Evolutionary conservation across 1,284 basidiomycete species (phyloP).

Genomic region (Marasmius fiardii): DNA sequence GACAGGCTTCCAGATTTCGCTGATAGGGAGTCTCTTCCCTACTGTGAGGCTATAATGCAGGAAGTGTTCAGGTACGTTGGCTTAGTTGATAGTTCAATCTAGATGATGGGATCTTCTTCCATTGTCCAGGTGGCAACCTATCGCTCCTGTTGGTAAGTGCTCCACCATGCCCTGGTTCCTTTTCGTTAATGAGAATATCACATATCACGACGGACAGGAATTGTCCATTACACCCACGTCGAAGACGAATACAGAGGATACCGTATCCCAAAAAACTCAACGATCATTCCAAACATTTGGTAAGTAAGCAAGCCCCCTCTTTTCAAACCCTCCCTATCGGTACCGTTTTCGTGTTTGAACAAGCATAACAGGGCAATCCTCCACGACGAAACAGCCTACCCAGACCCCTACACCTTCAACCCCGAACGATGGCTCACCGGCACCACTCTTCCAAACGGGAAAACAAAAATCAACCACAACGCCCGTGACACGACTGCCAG

Average conservation of each 20-base stretch:
- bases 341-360: too few species aligned
- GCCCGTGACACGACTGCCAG: neutral
- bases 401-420: neutral
- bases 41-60: conserved; percentile 11
- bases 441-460: neutral
- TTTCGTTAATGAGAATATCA: neutral
- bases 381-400: neutral
- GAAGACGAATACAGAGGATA: conserved; percentile 2
- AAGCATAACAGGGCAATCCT: neutral
- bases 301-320: neutral
- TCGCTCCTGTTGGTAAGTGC: neutral
- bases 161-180: too few species aligned
- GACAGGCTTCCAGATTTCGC: conserved; percentile 16
- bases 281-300: neutral
- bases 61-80: conserved; percentile 11
- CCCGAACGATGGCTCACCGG: neutral
- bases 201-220: neutral
- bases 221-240: neutral
- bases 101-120: neutral
- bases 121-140: neutral
- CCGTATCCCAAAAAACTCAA: neutral
- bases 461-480: neutral
- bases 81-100: too few species aligned
- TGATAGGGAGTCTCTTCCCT: conserved; percentile 9
- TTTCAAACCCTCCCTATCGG: neutral